Evolutionary conservation across 345 rosid genomes (phyloP).

Genomic region (Rhizophora apiculata): DNA sequence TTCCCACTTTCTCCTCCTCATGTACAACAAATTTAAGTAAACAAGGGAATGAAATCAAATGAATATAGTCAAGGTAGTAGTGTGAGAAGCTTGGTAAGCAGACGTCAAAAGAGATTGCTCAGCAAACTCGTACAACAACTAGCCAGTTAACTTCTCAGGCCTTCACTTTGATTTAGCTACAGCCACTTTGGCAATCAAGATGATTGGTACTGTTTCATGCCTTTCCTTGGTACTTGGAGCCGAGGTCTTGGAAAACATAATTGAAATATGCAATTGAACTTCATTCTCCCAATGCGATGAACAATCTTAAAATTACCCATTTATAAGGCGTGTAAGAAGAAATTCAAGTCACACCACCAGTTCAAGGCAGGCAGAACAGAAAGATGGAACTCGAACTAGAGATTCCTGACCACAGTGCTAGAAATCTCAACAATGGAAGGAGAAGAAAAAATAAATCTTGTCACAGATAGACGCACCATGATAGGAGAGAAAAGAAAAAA

Average conservation of each 20-base stretch:
- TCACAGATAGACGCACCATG: slow-evolving; percentile 38
- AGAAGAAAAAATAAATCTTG: slow-evolving; percentile 5
- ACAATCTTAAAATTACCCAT: too few species aligned
- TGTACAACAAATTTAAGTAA: neutral
- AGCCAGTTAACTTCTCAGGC: slow-evolving; percentile 68
- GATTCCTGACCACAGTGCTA: too few species aligned
- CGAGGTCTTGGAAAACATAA: too few species aligned
- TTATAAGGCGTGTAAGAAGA: too few species aligned
- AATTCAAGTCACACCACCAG: too few species aligned
- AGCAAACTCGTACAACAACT: slow-evolving; percentile 51
- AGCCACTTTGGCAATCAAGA: slow-evolving; percentile 71
- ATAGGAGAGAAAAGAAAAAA: slow-evolving; percentile 12
- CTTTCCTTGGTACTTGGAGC: slow-evolving; percentile 77
- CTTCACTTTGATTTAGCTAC: slow-evolving; percentile 52
- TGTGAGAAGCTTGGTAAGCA: slow-evolving; percentile 92
- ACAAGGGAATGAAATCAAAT: neutral
- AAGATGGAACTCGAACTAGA: too few species aligned
- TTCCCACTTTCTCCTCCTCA: slow-evolving; percentile 39
- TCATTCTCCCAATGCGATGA: too few species aligned
- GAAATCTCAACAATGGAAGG: too few species aligned
- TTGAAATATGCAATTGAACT: too few species aligned
- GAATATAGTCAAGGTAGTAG: neutral
- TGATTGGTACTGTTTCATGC: slow-evolving; percentile 34
- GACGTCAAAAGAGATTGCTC: slow-evolving; percentile 46
- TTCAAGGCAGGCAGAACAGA: too few species aligned